Conservation (phyloP, 495 filamentous ascomycete species). For the Lasiosphaeria miniovina region DNA sequence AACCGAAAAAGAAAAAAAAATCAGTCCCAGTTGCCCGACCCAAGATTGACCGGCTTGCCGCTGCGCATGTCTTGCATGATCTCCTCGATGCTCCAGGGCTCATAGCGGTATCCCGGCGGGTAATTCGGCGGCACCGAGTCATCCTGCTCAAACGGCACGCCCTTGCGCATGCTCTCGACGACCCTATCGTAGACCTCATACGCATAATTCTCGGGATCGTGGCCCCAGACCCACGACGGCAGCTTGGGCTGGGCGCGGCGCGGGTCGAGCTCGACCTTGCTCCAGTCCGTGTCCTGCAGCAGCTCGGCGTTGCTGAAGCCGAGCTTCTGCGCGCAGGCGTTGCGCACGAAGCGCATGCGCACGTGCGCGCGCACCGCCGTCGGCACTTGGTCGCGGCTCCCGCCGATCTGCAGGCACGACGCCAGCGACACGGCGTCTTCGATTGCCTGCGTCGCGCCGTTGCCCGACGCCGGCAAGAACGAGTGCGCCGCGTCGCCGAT, state of each 20-base stretch:
- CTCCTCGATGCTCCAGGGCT: conserved; percentile 46
- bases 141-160: conserved; percentile 37
- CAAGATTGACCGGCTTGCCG: conserved; percentile 35
- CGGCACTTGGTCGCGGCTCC: conserved; percentile 55
- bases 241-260: conserved; percentile 47
- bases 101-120: conserved; percentile 42
- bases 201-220: conserved; percentile 56
- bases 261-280: conserved; percentile 51
- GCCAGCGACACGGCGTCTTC: conserved; percentile 67
- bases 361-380: conserved; percentile 48
- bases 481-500: conserved; percentile 69
- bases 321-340: conserved; percentile 53
- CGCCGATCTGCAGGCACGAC: conserved; percentile 56
- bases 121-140: conserved; percentile 42
- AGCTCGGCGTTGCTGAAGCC: conserved; percentile 55
- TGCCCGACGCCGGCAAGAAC: conserved; percentile 63
- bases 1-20: background rate
- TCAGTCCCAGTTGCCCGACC: conserved; percentile 40
- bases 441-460: conserved; percentile 68
- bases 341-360: conserved; percentile 53
- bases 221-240: conserved; percentile 53
- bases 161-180: conserved; percentile 37
- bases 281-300: conserved; percentile 58
- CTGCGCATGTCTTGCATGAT: conserved; percentile 38
- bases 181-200: conserved; percentile 52